Conservation (phyloP, 495 filamentous ascomycete species). For the Penicillium soppii region DNA sequence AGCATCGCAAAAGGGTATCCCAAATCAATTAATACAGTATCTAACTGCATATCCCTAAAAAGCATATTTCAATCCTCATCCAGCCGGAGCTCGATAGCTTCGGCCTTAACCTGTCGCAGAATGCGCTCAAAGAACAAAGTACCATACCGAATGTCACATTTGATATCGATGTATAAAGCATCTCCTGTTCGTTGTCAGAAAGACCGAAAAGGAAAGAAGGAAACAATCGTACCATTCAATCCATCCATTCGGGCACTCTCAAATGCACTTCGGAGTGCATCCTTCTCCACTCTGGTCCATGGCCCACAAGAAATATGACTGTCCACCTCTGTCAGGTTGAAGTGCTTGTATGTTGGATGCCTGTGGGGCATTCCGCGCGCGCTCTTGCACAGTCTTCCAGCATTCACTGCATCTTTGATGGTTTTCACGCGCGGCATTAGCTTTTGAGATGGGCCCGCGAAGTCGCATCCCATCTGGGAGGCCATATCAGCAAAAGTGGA, state of each 20-base stretch:
- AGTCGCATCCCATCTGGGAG: no score
- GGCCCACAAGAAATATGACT: neutral
- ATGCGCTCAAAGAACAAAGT: neutral
- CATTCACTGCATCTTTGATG: constrained; percentile 4
- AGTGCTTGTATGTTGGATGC: neutral
- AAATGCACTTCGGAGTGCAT: constrained; percentile 2
- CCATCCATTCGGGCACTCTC: neutral
- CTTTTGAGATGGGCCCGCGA: neutral
- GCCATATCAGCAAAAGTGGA: neutral
- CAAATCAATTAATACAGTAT: neutral
- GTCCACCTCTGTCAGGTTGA: neutral
- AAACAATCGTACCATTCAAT: neutral
- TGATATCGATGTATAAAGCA: neutral
- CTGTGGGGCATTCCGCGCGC: neutral
- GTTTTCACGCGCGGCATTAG: neutral
- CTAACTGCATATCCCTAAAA: neutral
- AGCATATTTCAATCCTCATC: neutral
- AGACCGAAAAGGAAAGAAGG: no score
- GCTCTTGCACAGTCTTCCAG: neutral
- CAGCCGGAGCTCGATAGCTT: neutral
- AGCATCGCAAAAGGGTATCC: neutral
- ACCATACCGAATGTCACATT: neutral
- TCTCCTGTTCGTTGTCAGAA: neutral
- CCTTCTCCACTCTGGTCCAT: neutral
- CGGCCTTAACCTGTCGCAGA: neutral